Base-by-base conservation (phyloP, 2,329 filamentous ascomycete species). In the Colletotrichum echinochloae region DNA sequence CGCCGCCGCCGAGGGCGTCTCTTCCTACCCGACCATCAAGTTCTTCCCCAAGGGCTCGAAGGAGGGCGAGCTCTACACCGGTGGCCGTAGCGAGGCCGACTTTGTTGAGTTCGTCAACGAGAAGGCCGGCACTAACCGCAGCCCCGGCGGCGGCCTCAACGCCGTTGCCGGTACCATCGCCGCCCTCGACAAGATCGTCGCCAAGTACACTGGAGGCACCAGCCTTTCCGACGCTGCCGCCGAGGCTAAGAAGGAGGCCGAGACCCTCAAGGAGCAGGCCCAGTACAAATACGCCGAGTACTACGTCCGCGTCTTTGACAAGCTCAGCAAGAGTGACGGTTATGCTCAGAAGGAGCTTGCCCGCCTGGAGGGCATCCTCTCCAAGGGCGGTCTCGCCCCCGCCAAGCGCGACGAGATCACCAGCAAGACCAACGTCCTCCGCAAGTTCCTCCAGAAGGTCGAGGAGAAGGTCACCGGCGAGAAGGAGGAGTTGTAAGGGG, bases 1-100 rank as follows among this genome's bases (percentile, higher is more conserved):
- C 60, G 91, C 94, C 61, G 83, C 89, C 78, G 90, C 91, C 61
- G 91, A 96, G 79, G 94, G 91, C 72, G 89, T 99, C 75, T 88
- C 88, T 65, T 94, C 92, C 44, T 99, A 97, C 87, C 96, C 96
- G 60, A 99, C 96, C 73, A 97, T 99, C 86, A 97, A 97, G 86
- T 99, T 92, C 89, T 99, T 98, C 89, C 89, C 94, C 75, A 92
- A 92, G 81, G 95, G 94, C 76, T 93, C 90, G 78, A 92, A 88
- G 73, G 90, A 92, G 78, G 81, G 90, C 55, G 87, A 91, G 76
- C 79, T 85, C 55, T 99, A 98, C 87, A 83, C 86, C 64, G 91
- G 92, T 72, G 93, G 88, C 72, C 95, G 96, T 74, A 85, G 86
- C 60, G 94, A 98, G 85, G 85, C 88, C 56, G 92, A 90, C 74